These are phyloP conservation scores for Scalesia atractyloides DNA, from an alignment of 129 eudicot species.

Conservation along the genomic window DNA sequence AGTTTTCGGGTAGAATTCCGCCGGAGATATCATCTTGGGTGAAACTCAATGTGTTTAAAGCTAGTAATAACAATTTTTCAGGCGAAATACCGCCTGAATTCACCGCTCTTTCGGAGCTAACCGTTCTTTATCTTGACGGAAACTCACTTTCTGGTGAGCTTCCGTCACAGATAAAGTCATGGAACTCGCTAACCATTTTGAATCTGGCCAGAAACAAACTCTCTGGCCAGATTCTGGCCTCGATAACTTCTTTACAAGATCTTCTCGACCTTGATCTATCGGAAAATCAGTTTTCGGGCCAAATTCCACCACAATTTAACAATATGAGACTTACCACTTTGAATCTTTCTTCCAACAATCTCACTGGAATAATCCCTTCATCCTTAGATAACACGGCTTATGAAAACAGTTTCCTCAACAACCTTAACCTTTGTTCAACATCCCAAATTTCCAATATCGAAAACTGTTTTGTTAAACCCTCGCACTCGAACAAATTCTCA, in stretches of 20 bases:
- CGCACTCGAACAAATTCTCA: conserved; percentile 40
- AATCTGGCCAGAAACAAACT: conserved; percentile 72
- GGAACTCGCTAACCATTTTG: conserved; percentile 61
- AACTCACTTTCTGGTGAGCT: conserved; percentile 75
- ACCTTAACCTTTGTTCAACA: conserved; percentile 59
- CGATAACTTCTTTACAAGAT: conserved; percentile 55
- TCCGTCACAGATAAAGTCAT: conserved; percentile 63
- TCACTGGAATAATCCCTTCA: conserved; percentile 63
- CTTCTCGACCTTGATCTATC: conserved; percentile 82
- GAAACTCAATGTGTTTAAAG: conserved; percentile 62
- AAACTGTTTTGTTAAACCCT: conserved; percentile 38
- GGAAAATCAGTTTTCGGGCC: conserved; percentile 63
- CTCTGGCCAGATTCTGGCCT: conserved; percentile 66
- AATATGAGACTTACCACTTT: conserved; percentile 52
- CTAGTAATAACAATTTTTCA: conserved; percentile 70
- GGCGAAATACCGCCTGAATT: conserved; percentile 70
- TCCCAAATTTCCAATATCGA: conserved; percentile 40
- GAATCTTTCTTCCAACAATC: conserved; percentile 70
- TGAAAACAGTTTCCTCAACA: conserved; percentile 72
- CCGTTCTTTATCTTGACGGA: conserved; percentile 61
- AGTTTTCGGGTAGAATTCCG: conserved; percentile 72
- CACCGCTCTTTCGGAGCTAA: conserved; percentile 57
- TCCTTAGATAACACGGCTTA: conserved; percentile 66
- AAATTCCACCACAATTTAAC: conserved; percentile 65
- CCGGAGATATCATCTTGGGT: conserved; percentile 57